Base-by-base conservation (phyloP, 202 grass and related monocot genomes). In the Dendrocalamus latiflorus region DNA sequence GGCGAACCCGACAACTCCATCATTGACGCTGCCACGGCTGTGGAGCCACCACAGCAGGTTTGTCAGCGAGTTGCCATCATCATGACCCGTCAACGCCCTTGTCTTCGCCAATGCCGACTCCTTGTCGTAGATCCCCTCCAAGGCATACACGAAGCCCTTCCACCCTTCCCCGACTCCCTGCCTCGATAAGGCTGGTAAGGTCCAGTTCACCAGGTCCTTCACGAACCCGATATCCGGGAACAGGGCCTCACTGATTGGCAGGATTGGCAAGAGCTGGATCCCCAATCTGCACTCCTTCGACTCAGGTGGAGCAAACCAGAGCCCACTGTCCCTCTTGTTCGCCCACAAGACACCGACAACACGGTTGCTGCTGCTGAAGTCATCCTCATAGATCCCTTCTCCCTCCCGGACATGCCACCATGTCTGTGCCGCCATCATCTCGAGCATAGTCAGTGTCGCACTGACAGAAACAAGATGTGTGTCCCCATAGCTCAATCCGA, bases 1-100 rank as follows among this genome's bases (percentile, higher is more conserved):
- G 30, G 72, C 33, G 24, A 63, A 51, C 17, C 79, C 85, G 36
- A 6, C 54, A n/a, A 75, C 85, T 0, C 84, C 57, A 18, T 61
- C 80, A 1, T 49, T 59, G 45, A 56, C 77, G 15, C 56, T 60
- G 26, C 88, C 82, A 16, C 92, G 93, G 78, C 95, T 97, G 50
- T 97, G 75, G 72, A 94, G 85, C 95, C 95, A 94, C 95, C 95
- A 97, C 44, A 97, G 92, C 65, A 93, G 78, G 87, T 97, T 97
- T 0, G 90, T 82, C 25, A 91, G 92, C 4, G 95, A 91, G 81
- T 97, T 97, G 18, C 95, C 95, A 8, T 97, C 92, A 13, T 97
- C 95, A 6, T 88, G 44, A 0, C 62, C 91, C 4, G 39, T 55
- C 49, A 97, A 83, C 15, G 63, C 76, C 80, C 90, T 71, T 5